phyloP scores from a whole-genome alignment of 768 basidiomycete species.

The Suillus spraguei region DNA sequence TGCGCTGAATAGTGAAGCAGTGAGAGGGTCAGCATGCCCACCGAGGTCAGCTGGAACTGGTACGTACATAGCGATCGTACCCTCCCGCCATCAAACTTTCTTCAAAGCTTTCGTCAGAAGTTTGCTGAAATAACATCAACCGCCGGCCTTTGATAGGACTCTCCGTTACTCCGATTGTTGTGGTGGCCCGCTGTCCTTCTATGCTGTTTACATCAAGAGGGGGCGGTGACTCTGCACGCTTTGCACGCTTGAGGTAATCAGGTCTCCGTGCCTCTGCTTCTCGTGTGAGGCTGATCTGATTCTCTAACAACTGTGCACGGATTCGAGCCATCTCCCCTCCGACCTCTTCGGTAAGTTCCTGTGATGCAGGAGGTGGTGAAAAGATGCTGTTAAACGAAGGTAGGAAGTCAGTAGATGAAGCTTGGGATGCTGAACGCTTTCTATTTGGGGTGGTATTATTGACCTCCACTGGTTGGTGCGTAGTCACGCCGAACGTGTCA shows the following conservation, averaged over 20 bases:
- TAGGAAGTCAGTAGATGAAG: not conserved
- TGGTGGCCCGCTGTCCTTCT: conserved; percentile 19
- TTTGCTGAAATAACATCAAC: conserved; percentile 78
- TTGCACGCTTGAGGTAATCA: conserved; percentile 68
- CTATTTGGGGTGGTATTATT: not conserved
- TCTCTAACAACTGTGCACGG: conserved; percentile 53
- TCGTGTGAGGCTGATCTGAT: conserved; percentile 47
- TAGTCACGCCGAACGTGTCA: not conserved
- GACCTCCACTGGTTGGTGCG: conserved; percentile 6
- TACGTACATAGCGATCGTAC: conserved; percentile 72
- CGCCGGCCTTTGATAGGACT: conserved; percentile 75
- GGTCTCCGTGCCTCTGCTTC: conserved; percentile 67
- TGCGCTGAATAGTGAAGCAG: conserved; percentile 23
- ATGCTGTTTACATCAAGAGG: conserved; percentile 37
- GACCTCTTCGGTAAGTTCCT: conserved; percentile 24
- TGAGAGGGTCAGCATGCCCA: conserved; percentile 16
- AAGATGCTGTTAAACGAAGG: conserved; percentile 31
- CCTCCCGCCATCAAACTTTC: conserved; percentile 84
- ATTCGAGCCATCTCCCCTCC: conserved; percentile 66
- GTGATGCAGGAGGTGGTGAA: conserved; percentile 13
- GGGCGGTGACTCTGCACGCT: conserved; percentile 37
- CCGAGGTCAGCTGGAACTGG: conserved; percentile 5
- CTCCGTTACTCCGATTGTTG: conserved; percentile 61
- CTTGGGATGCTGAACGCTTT: conserved; percentile 8
- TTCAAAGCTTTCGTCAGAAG: conserved; percentile 82